Conservation (phyloP, 768 basidiomycete species). For the Leccinum subgranulosum region DNA sequence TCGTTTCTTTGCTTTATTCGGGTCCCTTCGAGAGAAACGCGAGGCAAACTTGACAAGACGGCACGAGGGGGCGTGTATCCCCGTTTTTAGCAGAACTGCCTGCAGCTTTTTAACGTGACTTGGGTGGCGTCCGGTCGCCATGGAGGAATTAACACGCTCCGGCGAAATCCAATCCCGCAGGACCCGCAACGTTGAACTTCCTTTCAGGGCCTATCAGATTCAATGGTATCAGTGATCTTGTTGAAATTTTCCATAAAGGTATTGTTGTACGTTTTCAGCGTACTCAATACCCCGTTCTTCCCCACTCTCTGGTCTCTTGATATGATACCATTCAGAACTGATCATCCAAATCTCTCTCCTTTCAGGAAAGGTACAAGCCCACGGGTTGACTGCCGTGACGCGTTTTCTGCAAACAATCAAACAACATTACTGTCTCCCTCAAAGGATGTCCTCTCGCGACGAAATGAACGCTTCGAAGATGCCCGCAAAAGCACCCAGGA, state of each 20-base stretch:
- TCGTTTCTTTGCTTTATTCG: conserved; percentile 1
- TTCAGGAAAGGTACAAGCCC: conserved; percentile 14
- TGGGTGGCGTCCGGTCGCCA: background rate
- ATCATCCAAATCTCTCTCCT: conserved; percentile 14
- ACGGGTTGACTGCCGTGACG: conserved; percentile 20
- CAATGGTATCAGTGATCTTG: background rate
- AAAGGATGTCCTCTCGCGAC: background rate
- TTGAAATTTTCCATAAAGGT: conserved; percentile 5
- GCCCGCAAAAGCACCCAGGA: conserved; percentile 10
- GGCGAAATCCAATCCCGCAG: background rate
- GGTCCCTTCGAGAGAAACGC: background rate
- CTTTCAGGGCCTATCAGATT: background rate
- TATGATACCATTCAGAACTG: conserved; percentile 18
- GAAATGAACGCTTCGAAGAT: conserved; percentile 1
- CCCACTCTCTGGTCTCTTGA: conserved; percentile 1
- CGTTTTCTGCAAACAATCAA: conserved; percentile 12
- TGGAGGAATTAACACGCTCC: background rate
- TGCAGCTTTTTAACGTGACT: no score
- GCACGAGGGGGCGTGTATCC: background rate
- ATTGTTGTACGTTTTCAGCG: background rate
- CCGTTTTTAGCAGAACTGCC: conserved; percentile 1
- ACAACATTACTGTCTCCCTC: background rate
- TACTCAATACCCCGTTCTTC: conserved; percentile 1
- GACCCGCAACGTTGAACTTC: background rate
- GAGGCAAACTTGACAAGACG: background rate